Conservation (phyloP, 225 moss, liverwort and hornwort species). For the Thuidium tamariscinum region DNA sequence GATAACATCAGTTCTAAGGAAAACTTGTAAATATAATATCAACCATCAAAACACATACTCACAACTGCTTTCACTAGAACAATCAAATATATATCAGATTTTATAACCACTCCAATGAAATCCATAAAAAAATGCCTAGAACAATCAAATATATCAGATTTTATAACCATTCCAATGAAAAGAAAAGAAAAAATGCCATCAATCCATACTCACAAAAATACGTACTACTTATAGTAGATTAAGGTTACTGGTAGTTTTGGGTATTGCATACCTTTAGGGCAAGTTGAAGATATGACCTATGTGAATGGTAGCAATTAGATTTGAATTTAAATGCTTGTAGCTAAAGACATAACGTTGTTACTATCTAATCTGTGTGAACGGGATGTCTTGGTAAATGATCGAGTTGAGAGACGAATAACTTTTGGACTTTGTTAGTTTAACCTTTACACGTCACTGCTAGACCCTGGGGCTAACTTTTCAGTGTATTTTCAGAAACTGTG, state of each 20-base stretch:
- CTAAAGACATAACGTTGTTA: neutral
- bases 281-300: neutral
- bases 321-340: neutral
- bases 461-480: neutral
- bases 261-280: neutral
- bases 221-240: neutral
- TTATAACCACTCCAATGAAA: neutral
- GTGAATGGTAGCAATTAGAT: neutral
- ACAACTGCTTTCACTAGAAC: neutral
- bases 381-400: neutral
- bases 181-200: too few species aligned
- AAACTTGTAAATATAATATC: neutral
- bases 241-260: neutral
- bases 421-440: neutral
- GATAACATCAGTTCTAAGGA: neutral
- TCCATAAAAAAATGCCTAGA: too few species aligned
- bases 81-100: neutral
- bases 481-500: neutral
- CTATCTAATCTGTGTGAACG: too few species aligned
- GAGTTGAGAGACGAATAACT: too few species aligned
- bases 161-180: neutral
- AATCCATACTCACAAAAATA: neutral
- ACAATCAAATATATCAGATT: neutral
- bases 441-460: neutral
- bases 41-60: neutral